Percentiles rank a stretch among this genome's conserved stretches.
phyloP scores from a whole-genome alignment of 2,329 filamentous ascomycete species.

The Fusarium abutilonis region DNA sequence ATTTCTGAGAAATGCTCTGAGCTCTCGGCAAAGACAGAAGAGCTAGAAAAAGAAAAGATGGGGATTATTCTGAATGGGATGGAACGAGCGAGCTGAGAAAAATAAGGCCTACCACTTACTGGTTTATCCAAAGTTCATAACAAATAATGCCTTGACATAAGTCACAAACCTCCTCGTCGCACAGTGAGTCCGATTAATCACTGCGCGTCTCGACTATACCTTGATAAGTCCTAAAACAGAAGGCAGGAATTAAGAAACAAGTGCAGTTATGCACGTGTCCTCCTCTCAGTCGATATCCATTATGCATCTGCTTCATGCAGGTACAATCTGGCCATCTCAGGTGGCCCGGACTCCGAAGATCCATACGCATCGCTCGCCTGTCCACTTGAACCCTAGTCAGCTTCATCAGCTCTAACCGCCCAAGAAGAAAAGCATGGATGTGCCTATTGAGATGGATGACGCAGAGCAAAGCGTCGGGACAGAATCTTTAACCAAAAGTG shows the following conservation, averaged over 20 bases:
- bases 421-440: slow-evolving; percentile 16
- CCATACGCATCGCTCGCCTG: slow-evolving; percentile 27
- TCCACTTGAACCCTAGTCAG: slow-evolving; percentile 11
- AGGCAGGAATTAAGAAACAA: slow-evolving; percentile 11
- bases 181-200: slow-evolving; percentile 2
- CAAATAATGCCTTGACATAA: neutral
- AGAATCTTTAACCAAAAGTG: slow-evolving; percentile 2
- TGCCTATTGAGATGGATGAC: slow-evolving; percentile 7
- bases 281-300: slow-evolving; percentile 23
- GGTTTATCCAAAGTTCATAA: slow-evolving; percentile 2
- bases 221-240: slow-evolving; percentile 16
- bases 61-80: slow-evolving; percentile 9
- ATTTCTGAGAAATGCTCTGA: slow-evolving; percentile 26
- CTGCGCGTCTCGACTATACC: slow-evolving; percentile 13
- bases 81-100: slow-evolving; percentile 27
- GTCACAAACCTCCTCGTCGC: slow-evolving; percentile 19
- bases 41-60: slow-evolving; percentile 25
- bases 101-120: slow-evolving; percentile 1
- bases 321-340: slow-evolving; percentile 43
- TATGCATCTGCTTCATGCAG: slow-evolving; percentile 38
- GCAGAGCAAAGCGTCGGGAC: slow-evolving; percentile 18
- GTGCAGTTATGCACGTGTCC: slow-evolving; percentile 30
- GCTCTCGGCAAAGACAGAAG: slow-evolving; percentile 14
- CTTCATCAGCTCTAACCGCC: slow-evolving; percentile 29
- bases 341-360: slow-evolving; percentile 41